phyloP scores from a whole-genome alignment of 2,329 filamentous ascomycete genomes.

The Fusarium nanum region DNA sequence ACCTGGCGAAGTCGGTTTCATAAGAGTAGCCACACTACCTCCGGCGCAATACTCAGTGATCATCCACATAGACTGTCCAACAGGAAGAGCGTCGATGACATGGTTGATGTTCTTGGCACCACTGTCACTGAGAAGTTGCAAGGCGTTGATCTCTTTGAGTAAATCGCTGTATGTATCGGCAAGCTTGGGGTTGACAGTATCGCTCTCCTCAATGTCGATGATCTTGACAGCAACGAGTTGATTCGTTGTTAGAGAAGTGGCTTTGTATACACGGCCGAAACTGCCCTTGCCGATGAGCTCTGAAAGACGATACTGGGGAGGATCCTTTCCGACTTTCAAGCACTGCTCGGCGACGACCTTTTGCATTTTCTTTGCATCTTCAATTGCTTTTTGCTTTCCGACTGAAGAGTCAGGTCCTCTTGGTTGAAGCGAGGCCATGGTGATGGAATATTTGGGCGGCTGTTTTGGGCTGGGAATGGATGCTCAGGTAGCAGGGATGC shows the following conservation, averaged over 20 bases:
- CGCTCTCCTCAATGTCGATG: constrained; percentile 83
- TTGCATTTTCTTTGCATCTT: constrained; percentile 79
- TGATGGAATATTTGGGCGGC: constrained; percentile 19
- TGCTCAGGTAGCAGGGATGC: constrained; percentile 15
- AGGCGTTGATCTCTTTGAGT: constrained; percentile 74
- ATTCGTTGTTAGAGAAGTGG: constrained; percentile 57
- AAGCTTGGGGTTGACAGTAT: constrained; percentile 72
- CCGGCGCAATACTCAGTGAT: constrained; percentile 88
- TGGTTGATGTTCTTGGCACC: constrained; percentile 84
- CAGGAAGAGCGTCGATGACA: constrained; percentile 81
- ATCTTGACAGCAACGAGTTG: constrained; percentile 81
- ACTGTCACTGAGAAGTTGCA: constrained; percentile 78
- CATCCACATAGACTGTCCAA: constrained; percentile 87
- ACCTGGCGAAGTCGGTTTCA: constrained; percentile 73
- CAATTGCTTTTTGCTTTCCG: constrained; percentile 69
- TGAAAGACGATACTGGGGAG: constrained; percentile 74
- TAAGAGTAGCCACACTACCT: constrained; percentile 80
- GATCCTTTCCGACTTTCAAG: constrained; percentile 67
- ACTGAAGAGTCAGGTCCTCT: constrained; percentile 57
- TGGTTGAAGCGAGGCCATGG: constrained; percentile 58
- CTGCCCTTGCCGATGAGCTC: constrained; percentile 81
- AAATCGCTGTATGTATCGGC: constrained; percentile 77
- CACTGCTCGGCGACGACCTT: constrained; percentile 71
- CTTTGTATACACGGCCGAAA: constrained; percentile 80
- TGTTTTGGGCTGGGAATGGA: constrained; percentile 11